Percentiles rank a stretch among this genome's conserved stretches.
Evolutionary conservation across 1,284 basidiomycete genomes (phyloP).

Genomic region (Fomitopsis schrenkii): DNA sequence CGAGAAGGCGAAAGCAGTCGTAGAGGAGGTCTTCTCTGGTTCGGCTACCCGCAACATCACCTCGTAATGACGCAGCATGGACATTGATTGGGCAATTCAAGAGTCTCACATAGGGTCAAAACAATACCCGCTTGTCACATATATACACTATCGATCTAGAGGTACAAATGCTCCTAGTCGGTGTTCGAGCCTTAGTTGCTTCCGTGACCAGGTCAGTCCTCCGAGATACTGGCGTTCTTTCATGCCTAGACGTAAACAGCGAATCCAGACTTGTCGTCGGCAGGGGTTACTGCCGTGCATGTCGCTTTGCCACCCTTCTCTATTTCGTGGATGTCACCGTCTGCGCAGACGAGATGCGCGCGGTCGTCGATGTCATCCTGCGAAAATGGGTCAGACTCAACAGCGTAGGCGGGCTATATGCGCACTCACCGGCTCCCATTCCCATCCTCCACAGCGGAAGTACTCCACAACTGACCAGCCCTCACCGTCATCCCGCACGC

Average conservation of each 20-base stretch:
- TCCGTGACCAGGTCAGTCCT: neutral
- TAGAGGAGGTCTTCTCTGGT: constrained; percentile 39
- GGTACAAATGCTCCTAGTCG: neutral
- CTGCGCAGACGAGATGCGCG: constrained; percentile 69
- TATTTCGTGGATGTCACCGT: constrained; percentile 65
- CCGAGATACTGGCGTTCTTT: neutral
- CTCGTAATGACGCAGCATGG: constrained; percentile 8
- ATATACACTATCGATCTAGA: neutral
- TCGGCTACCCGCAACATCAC: constrained; percentile 23
- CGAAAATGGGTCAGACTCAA: neutral
- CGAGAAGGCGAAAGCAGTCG: constrained; percentile 49
- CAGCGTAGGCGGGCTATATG: neutral
- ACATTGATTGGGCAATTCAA: neutral
- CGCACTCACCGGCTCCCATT: constrained; percentile 77
- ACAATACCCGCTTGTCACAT: neutral
- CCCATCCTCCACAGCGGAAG: constrained; percentile 75
- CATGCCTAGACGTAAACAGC: constrained; percentile 35
- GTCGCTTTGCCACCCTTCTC: constrained; percentile 49
- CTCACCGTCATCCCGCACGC: constrained; percentile 34
- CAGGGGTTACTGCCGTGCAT: constrained; percentile 37
- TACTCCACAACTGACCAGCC: constrained; percentile 75
- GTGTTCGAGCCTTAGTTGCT: neutral
- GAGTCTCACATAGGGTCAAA: neutral
- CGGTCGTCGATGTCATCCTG: constrained; percentile 52
- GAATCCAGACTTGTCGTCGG: constrained; percentile 35